Evolutionary conservation across 805 yeast species (phyloP).

Genomic region (Brettanomyces custersianus): DNA sequence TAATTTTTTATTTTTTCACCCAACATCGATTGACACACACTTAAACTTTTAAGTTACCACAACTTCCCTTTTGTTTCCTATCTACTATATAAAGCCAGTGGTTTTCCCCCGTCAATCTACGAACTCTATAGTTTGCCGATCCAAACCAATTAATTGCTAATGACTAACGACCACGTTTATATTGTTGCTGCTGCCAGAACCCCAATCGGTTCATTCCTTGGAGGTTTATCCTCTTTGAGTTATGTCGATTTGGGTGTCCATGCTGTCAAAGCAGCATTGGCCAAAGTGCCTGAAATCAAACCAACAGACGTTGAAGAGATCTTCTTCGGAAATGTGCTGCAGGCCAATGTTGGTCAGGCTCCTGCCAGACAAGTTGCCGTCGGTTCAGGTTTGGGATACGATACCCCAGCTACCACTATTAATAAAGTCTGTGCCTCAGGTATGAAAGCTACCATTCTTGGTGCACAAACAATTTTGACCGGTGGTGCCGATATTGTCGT

Average conservation of each 20-base stretch:
- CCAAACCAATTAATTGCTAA: conserved; percentile 2
- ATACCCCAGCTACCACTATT: conserved; percentile 79
- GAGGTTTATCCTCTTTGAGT: conserved; percentile 62
- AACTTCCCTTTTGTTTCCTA: too few relatives aligned
- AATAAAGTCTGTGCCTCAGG: conserved; percentile 98
- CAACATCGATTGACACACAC: too few relatives aligned
- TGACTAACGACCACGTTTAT: conserved; percentile 48
- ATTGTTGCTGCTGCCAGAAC: conserved; percentile 91
- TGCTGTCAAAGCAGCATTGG: conserved; percentile 85
- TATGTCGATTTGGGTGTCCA: conserved; percentile 86
- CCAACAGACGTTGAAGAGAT: conserved; percentile 80
- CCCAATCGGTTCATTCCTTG: conserved; percentile 93
- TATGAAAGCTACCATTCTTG: conserved; percentile 82
- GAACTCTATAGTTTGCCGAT: not conserved
- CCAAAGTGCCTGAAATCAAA: conserved; percentile 70
- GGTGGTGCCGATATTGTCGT: conserved; percentile 90
- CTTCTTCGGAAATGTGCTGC: conserved; percentile 84
- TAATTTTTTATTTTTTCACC: too few relatives aligned
- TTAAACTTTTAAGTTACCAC: too few relatives aligned
- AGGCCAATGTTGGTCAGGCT: conserved; percentile 92
- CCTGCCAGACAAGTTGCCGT: conserved; percentile 98
- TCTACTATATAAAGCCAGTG: too few relatives aligned
- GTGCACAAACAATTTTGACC: conserved; percentile 80
- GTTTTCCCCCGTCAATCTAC: not conserved
- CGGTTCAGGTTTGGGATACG: conserved; percentile 75